These are phyloP conservation scores for Carex kokanica DNA, from an alignment of 176 grass and related monocot genomes.

Conservation along the genomic window DNA sequence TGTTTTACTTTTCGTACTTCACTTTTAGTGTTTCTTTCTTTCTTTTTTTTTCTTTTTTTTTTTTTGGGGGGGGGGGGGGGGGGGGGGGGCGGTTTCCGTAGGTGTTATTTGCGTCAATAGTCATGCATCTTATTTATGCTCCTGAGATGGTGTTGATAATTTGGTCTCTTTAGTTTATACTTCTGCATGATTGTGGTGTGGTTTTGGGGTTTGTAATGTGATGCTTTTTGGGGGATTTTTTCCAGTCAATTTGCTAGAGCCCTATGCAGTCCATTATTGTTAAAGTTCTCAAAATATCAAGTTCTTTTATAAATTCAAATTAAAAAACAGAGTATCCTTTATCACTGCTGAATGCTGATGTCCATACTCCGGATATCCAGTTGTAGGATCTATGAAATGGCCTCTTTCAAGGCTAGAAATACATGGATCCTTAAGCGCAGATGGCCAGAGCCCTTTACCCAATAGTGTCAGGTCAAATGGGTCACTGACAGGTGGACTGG, in stretches of 20 bases:
- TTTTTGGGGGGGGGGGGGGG: not conserved
- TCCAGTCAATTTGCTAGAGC: not conserved
- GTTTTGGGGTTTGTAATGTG: not conserved
- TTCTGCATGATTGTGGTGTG: not conserved
- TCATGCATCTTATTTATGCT: not conserved
- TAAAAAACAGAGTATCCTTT: not conserved
- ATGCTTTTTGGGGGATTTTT: not conserved
- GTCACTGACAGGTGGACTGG: conserved; percentile 67
- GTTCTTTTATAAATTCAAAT: not conserved
- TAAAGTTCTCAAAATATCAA: not conserved
- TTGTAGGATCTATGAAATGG: conserved; percentile 96
- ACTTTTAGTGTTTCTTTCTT: too few species aligned
- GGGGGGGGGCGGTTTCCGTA: not conserved
- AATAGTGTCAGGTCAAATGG: conserved; percentile 41
- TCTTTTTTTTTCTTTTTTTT: too few species aligned
- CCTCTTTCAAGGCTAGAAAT: conserved; percentile 72
- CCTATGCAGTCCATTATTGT: not conserved
- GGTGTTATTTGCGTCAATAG: not conserved
- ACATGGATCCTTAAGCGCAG: conserved; percentile 59
- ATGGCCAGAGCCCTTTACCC: conserved; percentile 60
- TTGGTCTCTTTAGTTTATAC: not conserved
- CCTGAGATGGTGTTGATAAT: not conserved
- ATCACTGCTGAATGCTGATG: not conserved
- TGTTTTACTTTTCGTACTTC: not conserved
- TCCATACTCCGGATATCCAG: conserved; percentile 31